phyloP scores from a whole-genome alignment of 2,329 filamentous ascomycete species.

The Ophiosphaerella narmari region DNA sequence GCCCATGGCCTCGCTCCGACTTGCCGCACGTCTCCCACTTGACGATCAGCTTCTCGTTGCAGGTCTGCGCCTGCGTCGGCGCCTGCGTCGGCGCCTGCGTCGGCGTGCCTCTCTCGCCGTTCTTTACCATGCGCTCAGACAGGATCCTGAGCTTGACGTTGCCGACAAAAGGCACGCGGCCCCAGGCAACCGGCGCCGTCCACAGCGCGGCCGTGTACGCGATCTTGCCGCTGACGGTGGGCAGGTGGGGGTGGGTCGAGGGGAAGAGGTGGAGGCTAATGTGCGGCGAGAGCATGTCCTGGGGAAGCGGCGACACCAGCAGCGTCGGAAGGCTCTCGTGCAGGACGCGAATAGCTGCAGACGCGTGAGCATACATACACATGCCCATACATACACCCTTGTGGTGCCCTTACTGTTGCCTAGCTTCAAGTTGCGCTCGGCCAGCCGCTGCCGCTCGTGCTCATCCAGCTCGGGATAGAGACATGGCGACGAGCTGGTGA shows the following conservation, averaged over 20 bases:
- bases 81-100: constrained; percentile 22
- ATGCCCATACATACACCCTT: neutral
- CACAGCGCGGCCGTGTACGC: constrained; percentile 92
- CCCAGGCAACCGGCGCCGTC: constrained; percentile 97
- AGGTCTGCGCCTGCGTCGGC: constrained; percentile 36
- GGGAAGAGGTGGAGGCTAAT: constrained; percentile 68
- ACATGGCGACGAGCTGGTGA: constrained; percentile 47
- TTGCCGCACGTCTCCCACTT: constrained; percentile 78
- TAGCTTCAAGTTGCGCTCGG: constrained; percentile 65
- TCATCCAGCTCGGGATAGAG: constrained; percentile 26
- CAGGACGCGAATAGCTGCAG: constrained; percentile 61
- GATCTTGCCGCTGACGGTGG: constrained; percentile 86
- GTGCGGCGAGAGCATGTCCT: constrained; percentile 65
- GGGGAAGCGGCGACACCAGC: constrained; percentile 64
- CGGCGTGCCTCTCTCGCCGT: constrained; percentile 49
- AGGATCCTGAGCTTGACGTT: constrained; percentile 87
- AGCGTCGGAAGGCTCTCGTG: constrained; percentile 66
- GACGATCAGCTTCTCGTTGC: constrained; percentile 83
- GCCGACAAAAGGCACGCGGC: constrained; percentile 84
- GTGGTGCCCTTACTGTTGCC: constrained; percentile 58
- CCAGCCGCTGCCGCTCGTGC: constrained; percentile 55
- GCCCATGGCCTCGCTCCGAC: constrained; percentile 52
- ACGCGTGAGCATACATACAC: constrained; percentile 5
- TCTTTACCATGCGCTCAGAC: constrained; percentile 80
- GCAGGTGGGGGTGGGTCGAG: constrained; percentile 83